A percentile compares a stretch with the other conserved stretches of the same genome.
Evolutionary conservation across 345 rosid genomes (phyloP).

Genomic region (Laguncularia racemosa): DNA sequence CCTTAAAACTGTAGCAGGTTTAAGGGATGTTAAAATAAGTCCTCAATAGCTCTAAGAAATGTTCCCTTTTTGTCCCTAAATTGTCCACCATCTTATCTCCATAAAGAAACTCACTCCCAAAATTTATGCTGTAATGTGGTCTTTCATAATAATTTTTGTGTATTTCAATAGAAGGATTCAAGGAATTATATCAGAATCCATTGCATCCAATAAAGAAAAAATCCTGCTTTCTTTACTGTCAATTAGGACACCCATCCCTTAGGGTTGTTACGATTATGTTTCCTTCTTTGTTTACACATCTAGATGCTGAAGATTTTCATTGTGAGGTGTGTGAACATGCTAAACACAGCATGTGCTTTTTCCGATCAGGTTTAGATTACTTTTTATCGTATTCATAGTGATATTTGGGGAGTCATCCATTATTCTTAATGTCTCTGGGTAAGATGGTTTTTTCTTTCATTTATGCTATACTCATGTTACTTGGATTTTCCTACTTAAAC

Average conservation of each 20-base stretch:
- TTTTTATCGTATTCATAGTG: constrained; percentile 2
- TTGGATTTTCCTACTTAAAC: background rate
- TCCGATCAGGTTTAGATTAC: background rate
- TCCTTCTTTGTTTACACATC: background rate
- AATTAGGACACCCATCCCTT: background rate
- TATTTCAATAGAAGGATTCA: too few species aligned
- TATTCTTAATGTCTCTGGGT: background rate
- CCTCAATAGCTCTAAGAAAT: background rate
- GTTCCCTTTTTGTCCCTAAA: background rate
- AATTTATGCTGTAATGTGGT: background rate
- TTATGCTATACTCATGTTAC: background rate
- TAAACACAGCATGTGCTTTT: background rate
- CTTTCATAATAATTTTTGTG: background rate
- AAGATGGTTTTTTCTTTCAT: background rate
- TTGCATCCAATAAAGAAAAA: too few species aligned
- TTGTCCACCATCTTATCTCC: background rate
- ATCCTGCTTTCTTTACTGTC: background rate
- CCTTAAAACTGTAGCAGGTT: background rate
- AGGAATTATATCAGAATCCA: too few species aligned
- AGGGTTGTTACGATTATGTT: background rate
- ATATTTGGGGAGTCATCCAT: background rate
- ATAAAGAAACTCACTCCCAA: background rate
- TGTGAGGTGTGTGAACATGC: background rate
- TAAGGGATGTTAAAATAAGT: background rate
- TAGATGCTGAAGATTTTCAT: background rate